A percentile compares a stretch with the other conserved stretches of the same genome.
These are phyloP conservation scores for Myxozyma sirexii DNA, from an alignment of 805 yeast genomes.

Conservation along the genomic window DNA sequence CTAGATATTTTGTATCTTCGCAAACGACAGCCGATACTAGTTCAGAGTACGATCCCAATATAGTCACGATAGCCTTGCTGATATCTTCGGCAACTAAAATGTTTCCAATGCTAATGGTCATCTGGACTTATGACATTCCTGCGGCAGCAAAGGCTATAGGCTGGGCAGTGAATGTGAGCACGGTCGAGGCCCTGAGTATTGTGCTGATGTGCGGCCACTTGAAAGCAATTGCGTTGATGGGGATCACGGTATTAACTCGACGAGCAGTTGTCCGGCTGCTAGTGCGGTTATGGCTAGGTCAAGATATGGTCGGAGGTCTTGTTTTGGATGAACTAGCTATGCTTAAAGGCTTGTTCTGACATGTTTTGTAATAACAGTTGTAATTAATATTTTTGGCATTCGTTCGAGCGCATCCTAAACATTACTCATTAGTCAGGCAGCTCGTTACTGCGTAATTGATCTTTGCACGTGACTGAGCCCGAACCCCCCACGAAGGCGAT, in stretches of 20 bases:
- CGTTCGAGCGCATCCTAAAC: background rate
- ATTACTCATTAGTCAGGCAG: background rate
- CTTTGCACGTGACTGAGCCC: background rate
- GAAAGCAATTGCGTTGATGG: constrained; percentile 40
- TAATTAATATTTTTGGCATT: background rate
- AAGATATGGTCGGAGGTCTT: background rate
- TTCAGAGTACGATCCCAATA: constrained; percentile 40
- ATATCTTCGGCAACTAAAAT: constrained; percentile 78
- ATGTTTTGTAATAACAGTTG: constrained; percentile 6
- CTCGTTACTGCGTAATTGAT: background rate
- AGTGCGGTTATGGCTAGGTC: constrained; percentile 18
- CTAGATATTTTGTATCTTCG: constrained; percentile 32
- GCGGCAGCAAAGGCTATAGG: constrained; percentile 62
- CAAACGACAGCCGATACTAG: background rate
- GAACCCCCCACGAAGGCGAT: constrained; percentile 4
- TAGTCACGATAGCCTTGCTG: constrained; percentile 67
- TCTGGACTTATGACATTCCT: constrained; percentile 94
- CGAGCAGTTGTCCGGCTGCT: constrained; percentile 18
- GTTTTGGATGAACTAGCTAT: constrained; percentile 8
- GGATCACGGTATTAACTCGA: constrained; percentile 32
- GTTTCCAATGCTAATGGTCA: constrained; percentile 88
- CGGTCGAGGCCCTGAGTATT: constrained; percentile 64
- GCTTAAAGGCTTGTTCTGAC: background rate
- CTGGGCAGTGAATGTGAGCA: constrained; percentile 60
- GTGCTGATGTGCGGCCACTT: constrained; percentile 45